phyloP scores from a whole-genome alignment of 257 asterid species.

The Nicotiana tabacum region DNA sequence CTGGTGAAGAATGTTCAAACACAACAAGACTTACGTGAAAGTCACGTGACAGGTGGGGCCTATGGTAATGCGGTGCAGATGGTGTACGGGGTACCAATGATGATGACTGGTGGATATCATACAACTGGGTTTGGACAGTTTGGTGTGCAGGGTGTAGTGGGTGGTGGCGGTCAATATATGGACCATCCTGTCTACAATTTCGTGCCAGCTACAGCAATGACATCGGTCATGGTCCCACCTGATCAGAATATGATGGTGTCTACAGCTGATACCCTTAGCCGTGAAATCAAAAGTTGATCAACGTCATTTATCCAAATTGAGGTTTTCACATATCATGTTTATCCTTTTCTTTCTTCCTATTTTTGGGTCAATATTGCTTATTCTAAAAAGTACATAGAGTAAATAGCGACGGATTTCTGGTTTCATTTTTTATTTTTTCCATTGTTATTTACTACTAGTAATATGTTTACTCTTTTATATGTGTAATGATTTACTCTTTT shows the following conservation, averaged over 20 bases:
- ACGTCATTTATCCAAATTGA: constrained; percentile 14
- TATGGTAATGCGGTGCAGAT: constrained; percentile 13
- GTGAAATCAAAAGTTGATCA: constrained; percentile 27
- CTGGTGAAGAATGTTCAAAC: constrained; percentile 4
- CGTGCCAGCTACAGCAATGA: constrained; percentile 26
- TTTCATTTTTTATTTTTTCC: neutral
- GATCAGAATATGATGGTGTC: constrained; percentile 30
- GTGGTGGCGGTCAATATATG: constrained; percentile 26
- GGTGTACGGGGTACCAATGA: constrained; percentile 42
- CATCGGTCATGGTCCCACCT: constrained; percentile 17
- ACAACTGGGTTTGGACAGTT: constrained; percentile 17
- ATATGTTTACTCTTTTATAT: neutral
- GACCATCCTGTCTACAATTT: constrained; percentile 40
- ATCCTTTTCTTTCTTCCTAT: neutral
- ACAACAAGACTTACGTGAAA: constrained; percentile 10
- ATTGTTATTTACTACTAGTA: neutral
- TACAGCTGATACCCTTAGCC: constrained; percentile 12
- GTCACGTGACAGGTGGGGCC: constrained; percentile 18
- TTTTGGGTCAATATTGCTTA: neutral
- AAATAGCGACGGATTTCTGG: constrained; percentile 4
- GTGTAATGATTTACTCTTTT: constrained; percentile 2
- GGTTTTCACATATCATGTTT: neutral
- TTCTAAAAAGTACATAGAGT: constrained; percentile 6
- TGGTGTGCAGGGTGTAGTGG: constrained; percentile 25
- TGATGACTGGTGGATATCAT: constrained; percentile 26